These are phyloP conservation scores for Calonectria ilicicola DNA, from an alignment of 2,329 filamentous ascomycete species.

Conservation along the genomic window DNA sequence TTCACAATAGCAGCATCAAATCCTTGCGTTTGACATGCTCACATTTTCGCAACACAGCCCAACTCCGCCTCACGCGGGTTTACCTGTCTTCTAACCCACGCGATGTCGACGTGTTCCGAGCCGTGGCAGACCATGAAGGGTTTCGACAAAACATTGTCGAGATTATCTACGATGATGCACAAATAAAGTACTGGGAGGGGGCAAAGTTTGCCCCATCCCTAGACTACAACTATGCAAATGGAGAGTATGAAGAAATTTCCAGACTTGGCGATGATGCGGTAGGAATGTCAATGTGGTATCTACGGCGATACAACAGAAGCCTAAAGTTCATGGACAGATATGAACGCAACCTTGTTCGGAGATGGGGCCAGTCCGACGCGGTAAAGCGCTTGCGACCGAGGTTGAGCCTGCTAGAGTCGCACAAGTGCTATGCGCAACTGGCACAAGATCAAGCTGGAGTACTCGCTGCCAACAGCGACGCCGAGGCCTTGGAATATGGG, in stretches of 20 bases:
- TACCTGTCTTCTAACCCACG: constrained; percentile 34
- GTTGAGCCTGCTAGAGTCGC: background rate
- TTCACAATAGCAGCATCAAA: constrained; percentile 23
- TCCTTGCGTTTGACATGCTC: constrained; percentile 17
- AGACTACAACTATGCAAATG: background rate
- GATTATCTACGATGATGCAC: constrained; percentile 37
- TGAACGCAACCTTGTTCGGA: too few species aligned
- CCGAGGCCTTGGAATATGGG: background rate
- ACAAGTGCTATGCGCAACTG: background rate
- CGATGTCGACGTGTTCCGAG: constrained; percentile 31
- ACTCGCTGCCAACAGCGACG: background rate
- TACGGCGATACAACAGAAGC: too few species aligned
- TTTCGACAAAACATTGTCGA: constrained; percentile 23
- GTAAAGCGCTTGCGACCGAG: too few species aligned
- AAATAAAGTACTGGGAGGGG: too few species aligned
- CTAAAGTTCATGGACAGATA: too few species aligned
- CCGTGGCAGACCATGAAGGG: constrained; percentile 24
- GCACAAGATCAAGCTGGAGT: background rate
- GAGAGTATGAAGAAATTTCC: too few species aligned
- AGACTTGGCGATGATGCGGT: too few species aligned
- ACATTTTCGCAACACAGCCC: background rate
- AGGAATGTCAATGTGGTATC: too few species aligned
- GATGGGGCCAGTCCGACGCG: too few species aligned
- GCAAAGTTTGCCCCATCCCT: background rate
- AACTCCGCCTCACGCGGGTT: background rate